Evolutionary conservation across 176 grass and related monocot genomes (phyloP).

Genomic region (Triticum aestivum): DNA sequence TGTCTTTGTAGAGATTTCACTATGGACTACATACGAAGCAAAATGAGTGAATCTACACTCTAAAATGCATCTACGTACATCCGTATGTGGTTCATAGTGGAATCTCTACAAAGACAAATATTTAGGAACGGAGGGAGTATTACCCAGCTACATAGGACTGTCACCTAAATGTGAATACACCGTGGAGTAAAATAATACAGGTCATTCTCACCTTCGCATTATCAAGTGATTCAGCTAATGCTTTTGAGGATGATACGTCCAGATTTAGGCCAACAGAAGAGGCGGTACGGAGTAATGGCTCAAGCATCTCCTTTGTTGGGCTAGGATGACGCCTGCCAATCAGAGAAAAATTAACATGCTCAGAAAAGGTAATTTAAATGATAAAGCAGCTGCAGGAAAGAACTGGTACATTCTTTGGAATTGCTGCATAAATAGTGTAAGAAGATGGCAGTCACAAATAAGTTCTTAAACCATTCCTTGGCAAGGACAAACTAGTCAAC

Average conservation of each 20-base stretch:
- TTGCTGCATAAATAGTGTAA: neutral
- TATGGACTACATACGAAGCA: too few species aligned
- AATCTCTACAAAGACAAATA: too few species aligned
- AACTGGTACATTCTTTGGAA: conserved; percentile 4
- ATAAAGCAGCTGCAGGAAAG: neutral
- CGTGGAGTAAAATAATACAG: conserved; percentile 8
- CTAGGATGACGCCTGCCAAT: conserved; percentile 81
- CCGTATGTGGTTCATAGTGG: too few species aligned
- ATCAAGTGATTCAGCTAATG: conserved; percentile 97
- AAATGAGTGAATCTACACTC: too few species aligned
- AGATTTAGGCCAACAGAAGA: conserved; percentile 81
- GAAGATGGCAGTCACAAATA: neutral
- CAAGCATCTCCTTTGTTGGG: conserved; percentile 96
- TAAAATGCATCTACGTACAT: too few species aligned
- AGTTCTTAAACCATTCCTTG: neutral
- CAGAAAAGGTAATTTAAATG: conserved; percentile 30
- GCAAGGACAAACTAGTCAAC: neutral
- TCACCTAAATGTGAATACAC: conserved; percentile 1
- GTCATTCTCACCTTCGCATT: conserved; percentile 61
- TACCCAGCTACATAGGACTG: neutral
- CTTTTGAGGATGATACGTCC: conserved; percentile 92
- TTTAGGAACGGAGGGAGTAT: neutral
- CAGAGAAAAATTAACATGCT: conserved; percentile 36
- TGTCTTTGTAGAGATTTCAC: too few species aligned
- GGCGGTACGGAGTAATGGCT: conserved; percentile 89